Percentiles rank a stretch among this genome's conserved stretches.
Conservation (phyloP, 2,329 filamentous ascomycete genomes). For the Stromatinia cepivora region DNA sequence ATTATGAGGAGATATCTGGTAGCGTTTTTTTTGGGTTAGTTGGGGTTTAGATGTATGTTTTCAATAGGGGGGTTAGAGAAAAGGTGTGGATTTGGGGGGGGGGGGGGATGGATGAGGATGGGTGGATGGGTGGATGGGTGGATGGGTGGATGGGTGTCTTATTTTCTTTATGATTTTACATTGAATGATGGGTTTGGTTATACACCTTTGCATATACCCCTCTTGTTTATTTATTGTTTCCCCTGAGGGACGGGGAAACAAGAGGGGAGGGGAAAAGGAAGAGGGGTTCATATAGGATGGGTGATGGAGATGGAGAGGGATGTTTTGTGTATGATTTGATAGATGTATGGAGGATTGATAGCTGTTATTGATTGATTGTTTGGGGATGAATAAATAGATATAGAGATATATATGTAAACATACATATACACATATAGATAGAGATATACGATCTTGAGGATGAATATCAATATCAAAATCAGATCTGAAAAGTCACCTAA, state of each 20-base stretch:
- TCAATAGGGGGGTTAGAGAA: neutral
- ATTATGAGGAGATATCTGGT: neutral
- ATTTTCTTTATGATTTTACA: neutral
- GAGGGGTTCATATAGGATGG: neutral
- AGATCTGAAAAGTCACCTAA: no score
- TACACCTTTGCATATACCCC: constrained; percentile 5
- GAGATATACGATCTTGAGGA: no score
- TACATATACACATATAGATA: no score
- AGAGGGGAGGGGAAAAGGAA: neutral
- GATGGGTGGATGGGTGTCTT: neutral
- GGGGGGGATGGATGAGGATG: neutral
- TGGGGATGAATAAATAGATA: neutral
- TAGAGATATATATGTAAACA: no score
- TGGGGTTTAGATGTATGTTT: neutral
- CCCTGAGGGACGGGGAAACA: neutral
- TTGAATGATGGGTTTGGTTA: neutral
- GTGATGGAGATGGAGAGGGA: neutral
- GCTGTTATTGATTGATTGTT: no score
- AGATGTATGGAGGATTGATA: neutral
- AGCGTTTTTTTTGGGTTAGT: neutral
- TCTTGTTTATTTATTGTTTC: neutral
- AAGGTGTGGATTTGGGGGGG: neutral
- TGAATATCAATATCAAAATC: no score
- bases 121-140: neutral
- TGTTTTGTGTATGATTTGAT: neutral